Base-by-base conservation (phyloP, 176 grass and related monocot genomes). In the Oryza australiensis region DNA sequence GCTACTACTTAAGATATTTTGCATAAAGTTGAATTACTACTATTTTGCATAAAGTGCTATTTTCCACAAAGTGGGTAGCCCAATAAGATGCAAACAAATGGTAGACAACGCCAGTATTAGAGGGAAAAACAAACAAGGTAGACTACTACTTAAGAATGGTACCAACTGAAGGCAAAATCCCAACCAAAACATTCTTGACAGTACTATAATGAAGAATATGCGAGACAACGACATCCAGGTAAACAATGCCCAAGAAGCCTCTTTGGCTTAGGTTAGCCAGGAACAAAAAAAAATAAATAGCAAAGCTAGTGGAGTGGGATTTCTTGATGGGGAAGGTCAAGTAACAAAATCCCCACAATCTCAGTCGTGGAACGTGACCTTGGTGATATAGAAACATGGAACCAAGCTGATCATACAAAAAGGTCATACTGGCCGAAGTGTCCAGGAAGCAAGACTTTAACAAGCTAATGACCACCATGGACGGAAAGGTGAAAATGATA, bases 251-350 rank as follows among this genome's bases (percentile, higher is more conserved):
- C 26, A 68, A 59, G 22, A 76, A 10, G 9, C 64, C 65, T 1
- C 73, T 37, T 57, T 41, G 51, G 26, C 40, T 64, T 28, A 66
- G 15, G 33, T 13, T 66, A 42, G 7, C 41, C 60, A 30, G 64
- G 42, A 86, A 73, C 51, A 23, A 23, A 80, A 23, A 23, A 80
- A 30, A 80, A 84, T 4, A 71, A 57, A 65, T 48, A 15, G n/a
- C 43, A 26, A 5, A 65, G 29, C 1, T 69, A 69, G 34, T 29
- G 33, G 3, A 80, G 51, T 85, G 51, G 26, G 82, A 76, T 85
- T 40, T 64, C 51, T 3, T 89, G 76, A 80, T 70, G 59, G 70
- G 23, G 76, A 80, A 14, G 33, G 76, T 85, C 64, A 85, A 76
- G 23, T 75, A 80, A 62, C 11, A 35, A 82, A 78, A 73, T 35